These are phyloP conservation scores for Cyclospora cayetanensis DNA, from an alignment of 169 alveolate genomes.

Conservation along the genomic window DNA sequence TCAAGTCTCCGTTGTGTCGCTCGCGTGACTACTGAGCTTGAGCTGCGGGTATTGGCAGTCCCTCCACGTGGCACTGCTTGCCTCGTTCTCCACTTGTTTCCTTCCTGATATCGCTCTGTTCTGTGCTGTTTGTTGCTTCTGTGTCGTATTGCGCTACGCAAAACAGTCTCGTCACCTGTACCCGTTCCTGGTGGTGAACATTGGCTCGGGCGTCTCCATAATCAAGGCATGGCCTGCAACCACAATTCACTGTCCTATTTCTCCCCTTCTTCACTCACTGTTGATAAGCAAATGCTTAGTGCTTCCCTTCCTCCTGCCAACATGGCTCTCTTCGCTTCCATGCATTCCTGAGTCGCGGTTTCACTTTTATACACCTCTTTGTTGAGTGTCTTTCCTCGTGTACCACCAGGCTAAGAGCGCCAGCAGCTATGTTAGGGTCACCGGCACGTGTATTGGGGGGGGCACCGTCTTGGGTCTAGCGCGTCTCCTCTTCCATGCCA, in stretches of 20 bases:
- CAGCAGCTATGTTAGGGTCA: slow-evolving; percentile 81
- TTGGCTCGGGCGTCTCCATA: slow-evolving; percentile 94
- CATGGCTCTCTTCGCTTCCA: neutral
- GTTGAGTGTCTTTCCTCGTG: neutral
- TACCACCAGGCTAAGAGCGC: slow-evolving; percentile 73
- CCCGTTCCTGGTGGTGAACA: slow-evolving; percentile 88
- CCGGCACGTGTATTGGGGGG: slow-evolving; percentile 94
- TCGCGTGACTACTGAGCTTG: neutral
- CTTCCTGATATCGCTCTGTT: neutral
- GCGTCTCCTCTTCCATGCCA: slow-evolving; percentile 82
- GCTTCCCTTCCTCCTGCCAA: neutral
- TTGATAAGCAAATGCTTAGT: neutral
- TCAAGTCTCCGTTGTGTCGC: neutral
- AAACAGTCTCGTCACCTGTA: slow-evolving; percentile 71
- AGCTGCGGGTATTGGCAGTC: neutral
- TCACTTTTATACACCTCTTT: neutral
- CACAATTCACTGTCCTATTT: neutral
- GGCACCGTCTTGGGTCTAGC: slow-evolving; percentile 92
- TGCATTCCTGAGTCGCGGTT: neutral
- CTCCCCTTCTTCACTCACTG: neutral
- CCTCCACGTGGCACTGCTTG: neutral
- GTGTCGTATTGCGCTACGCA: neutral
- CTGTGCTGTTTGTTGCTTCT: neutral
- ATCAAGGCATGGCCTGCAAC: slow-evolving; percentile 78
- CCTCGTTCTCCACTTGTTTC: neutral